Evolutionary conservation across 768 basidiomycete species (phyloP).

Genomic region (Trametes cubensis): DNA sequence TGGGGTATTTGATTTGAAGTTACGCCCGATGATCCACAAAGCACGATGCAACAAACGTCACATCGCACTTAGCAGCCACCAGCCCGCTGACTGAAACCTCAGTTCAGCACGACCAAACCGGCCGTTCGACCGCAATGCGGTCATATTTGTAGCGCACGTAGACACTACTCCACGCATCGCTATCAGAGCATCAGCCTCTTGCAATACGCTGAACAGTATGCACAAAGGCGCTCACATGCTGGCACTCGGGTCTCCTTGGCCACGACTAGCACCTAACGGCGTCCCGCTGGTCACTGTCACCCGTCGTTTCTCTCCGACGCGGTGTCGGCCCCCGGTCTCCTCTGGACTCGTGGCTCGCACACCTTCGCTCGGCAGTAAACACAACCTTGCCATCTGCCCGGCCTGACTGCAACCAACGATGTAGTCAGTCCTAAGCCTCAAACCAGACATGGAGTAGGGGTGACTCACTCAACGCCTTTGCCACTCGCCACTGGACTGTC

Average conservation of each 20-base stretch:
- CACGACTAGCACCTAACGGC: conserved; percentile 7
- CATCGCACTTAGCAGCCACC: background rate
- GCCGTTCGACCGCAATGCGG: too few species aligned
- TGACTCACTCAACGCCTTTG: conserved; percentile 10
- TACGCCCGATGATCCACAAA: background rate
- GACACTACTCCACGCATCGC: too few species aligned
- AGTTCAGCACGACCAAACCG: too few species aligned
- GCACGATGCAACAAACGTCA: background rate
- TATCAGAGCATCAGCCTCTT: too few species aligned
- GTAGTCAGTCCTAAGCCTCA: background rate
- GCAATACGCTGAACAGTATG: too few species aligned
- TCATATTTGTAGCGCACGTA: too few species aligned
- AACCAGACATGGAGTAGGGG: background rate
- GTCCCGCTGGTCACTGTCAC: background rate
- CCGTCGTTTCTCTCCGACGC: conserved; percentile 1
- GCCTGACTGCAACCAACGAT: background rate
- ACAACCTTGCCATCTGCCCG: conserved; percentile 7
- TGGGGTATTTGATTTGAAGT: conserved; percentile 23
- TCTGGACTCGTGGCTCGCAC: background rate
- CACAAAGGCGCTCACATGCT: background rate
- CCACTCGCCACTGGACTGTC: conserved; percentile 14
- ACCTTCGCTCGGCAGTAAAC: background rate
- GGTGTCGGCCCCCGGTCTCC: conserved; percentile 1
- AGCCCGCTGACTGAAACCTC: background rate
- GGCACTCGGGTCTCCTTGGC: conserved; percentile 4